phyloP scores from a whole-genome alignment of 2,329 filamentous ascomycete genomes.

The Fusarium sacchari region DNA sequence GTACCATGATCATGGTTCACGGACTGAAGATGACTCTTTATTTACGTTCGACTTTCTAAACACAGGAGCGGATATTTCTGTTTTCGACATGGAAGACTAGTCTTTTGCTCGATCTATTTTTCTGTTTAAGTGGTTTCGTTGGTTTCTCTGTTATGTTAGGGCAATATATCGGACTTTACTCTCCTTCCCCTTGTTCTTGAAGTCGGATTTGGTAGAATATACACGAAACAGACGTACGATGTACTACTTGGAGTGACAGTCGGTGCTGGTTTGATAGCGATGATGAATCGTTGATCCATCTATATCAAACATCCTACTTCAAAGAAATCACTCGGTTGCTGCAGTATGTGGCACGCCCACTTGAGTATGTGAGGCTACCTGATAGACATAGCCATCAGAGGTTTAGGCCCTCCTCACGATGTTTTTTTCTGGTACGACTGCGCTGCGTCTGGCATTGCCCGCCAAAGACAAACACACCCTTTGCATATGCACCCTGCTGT shows the following conservation, averaged over 20 bases:
- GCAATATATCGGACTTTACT: not conserved
- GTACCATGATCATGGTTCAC: constrained; percentile 31
- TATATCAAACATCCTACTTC: not conserved
- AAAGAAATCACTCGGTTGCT: not conserved
- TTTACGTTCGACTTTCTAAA: constrained; percentile 41
- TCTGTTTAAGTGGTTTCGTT: no score
- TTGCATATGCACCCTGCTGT: not conserved
- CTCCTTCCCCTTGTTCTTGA: not conserved
- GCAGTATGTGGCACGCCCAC: not conserved
- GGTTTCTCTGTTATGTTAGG: not conserved
- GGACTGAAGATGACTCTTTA: constrained; percentile 37
- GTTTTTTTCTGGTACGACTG: not conserved
- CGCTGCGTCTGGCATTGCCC: not conserved
- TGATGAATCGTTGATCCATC: not conserved
- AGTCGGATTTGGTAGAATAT: not conserved
- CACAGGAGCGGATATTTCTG: constrained; percentile 34
- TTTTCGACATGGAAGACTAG: constrained; percentile 40
- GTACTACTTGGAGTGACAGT: not conserved
- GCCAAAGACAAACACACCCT: not conserved
- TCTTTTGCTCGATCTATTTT: not conserved
- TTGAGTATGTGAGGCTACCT: not conserved
- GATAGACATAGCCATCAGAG: not conserved
- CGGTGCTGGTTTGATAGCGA: not conserved
- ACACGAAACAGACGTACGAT: not conserved
- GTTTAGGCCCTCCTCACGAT: not conserved